Percentiles rank a stretch among this genome's conserved stretches.
Evolutionary conservation across 2,329 filamentous ascomycete species (phyloP).

Genomic region (Coniochaeta sp.): DNA sequence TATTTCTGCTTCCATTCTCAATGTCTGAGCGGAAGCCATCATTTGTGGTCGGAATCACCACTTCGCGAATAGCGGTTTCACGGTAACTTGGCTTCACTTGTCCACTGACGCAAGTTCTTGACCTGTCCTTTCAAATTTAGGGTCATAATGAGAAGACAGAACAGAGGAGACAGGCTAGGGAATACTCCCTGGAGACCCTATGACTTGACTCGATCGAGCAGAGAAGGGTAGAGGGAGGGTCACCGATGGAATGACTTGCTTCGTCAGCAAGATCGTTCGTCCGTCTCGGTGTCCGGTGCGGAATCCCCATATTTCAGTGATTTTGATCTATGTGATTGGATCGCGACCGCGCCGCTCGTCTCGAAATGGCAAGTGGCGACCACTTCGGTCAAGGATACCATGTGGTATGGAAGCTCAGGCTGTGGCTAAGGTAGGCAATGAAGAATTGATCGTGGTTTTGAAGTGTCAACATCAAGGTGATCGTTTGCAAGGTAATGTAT

Average conservation of each 20-base stretch:
- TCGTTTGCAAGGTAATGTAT: no score
- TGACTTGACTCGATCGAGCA: no score
- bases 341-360: no score
- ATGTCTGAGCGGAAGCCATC: constrained; percentile 3
- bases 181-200: no score
- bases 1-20: constrained; percentile 12
- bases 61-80: background rate
- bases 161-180: background rate
- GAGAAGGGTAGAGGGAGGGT: no score
- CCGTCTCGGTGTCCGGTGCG: background rate
- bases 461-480: no score
- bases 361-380: no score
- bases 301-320: background rate
- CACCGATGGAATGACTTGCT: background rate
- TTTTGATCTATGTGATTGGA: background rate
- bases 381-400: no score
- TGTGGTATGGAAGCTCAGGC: no score
- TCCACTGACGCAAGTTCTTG: background rate
- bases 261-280: background rate
- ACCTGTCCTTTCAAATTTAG: background rate
- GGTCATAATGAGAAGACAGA: background rate
- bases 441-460: no score
- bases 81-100: background rate
- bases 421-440: no score
- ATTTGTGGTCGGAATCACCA: background rate